Evolutionary conservation across 768 basidiomycete genomes (phyloP), one percentile per base, ranked within the genome.

Genomic region (Pleurotus salmoneostramineus): DNA sequence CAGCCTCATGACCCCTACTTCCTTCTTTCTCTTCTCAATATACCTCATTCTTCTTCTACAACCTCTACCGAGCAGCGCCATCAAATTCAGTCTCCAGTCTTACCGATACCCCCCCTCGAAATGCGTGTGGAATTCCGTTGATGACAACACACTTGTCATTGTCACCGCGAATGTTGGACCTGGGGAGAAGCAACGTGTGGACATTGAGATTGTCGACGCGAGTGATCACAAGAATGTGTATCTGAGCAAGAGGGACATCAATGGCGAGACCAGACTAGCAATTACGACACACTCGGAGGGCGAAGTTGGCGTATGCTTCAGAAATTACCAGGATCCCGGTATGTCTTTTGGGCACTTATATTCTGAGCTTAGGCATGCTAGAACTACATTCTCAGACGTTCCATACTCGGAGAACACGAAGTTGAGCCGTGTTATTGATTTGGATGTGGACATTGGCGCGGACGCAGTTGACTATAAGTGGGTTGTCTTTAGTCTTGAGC

Each of bases 381-480:
- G 15, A 5, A 32, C 27, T 15, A 36, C 37, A 56, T n/a, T 6
- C 60, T 40, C 57, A 87, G 85, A 78, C 15, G 71, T 81, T 15
- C 72, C 77, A 21, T 66, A 68, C 47, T 77, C 79, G 27, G 73
- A 85, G 52, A 76, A 75, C 2, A 66, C 72, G 34, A 80, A 81
- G 56, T 74, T 84, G 62, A 72, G 77, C 42, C 82, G 93, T 12
- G 82, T 90, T 42, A 72, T 99, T 60, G 96, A 99, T 77, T 75
- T 98, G 58, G 97, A 99, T 67, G 84, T 98, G 37, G 97, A 99
- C 67, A 95, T 99, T 70, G 97, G 97, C 35, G 95, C 96, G 10
- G 96, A 98, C 66, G 97, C 97, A 1, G 89, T 98, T 37, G 97
- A 99, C 74, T 98, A 98, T 82, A 98, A 99, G 95, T 96, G 66